Conservation (phyloP, 352 stramenopile genomes). For the Phytophthora cajani region DNA sequence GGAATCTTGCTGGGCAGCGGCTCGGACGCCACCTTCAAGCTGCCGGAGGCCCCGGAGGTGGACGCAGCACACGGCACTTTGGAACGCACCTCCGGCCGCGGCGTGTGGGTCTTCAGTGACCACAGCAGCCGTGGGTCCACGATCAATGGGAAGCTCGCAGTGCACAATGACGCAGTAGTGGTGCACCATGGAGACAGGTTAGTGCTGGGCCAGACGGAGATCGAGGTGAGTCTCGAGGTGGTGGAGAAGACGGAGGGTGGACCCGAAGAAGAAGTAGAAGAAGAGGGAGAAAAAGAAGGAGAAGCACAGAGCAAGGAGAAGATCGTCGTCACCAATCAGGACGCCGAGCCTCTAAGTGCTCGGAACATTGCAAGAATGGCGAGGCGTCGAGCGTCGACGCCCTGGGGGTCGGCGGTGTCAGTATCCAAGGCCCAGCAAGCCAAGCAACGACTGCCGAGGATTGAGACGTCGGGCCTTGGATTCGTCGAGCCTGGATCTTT, state of each 20-base stretch:
- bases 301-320: not conserved
- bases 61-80: constrained; percentile 55
- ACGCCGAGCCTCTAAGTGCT: constrained; percentile 10
- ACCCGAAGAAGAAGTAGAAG: constrained; percentile 13
- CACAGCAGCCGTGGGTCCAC: constrained; percentile 62
- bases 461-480: constrained; percentile 39
- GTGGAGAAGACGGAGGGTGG: constrained; percentile 1
- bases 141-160: constrained; percentile 43
- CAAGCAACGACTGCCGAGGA: constrained; percentile 33
- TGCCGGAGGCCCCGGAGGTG: constrained; percentile 23
- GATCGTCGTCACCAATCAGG: constrained; percentile 10
- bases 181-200: constrained; percentile 67
- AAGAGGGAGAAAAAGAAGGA: constrained; percentile 6
- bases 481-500: constrained; percentile 16
- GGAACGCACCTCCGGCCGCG: constrained; percentile 50
- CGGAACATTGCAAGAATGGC: constrained; percentile 11
- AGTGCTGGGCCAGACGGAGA: constrained; percentile 59
- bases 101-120: constrained; percentile 83
- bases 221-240: constrained; percentile 47
- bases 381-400: constrained; percentile 25
- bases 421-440: constrained; percentile 20
- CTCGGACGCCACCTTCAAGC: constrained; percentile 16
- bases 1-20: constrained; percentile 27
- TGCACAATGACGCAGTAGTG: constrained; percentile 62
- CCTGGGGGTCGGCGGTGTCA: constrained; percentile 7